Evolutionary conservation across 495 filamentous ascomycete genomes (phyloP), one percentile per base, ranked within the genome.

Genomic region (Cetradonia linearis): DNA sequence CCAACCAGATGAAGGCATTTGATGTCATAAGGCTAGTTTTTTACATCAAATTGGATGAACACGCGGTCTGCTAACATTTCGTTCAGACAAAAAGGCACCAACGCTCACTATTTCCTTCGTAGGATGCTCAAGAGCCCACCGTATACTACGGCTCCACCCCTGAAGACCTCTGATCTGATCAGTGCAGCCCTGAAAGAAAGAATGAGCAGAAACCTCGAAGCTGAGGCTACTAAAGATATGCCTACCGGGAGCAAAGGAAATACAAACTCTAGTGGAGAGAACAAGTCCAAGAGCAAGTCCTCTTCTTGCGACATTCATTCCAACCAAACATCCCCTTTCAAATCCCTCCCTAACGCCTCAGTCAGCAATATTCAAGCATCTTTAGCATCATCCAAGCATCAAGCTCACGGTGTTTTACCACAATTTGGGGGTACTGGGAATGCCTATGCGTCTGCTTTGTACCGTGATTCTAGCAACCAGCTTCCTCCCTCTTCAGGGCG

Each of bases 391-490:
- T 66, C 61, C 5, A 69, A 65, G 42, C 68, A 71, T 44, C 69
- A 72, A 59, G 71, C 66, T 16, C 69, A 71, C 53, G 71, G 65
- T 1, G 66, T 65, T 42, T 60, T 72, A 13, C 70, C 69, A 55
- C 64, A 61, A 28, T 67, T 66, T 38, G 70, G 70, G 36, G 68
- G 69, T 25, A 57, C 57, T 3, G 66, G 60, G 11, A 68, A 67
- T 27, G 30, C 27, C 16, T 47, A 65, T 28, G 42, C 53, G 28
- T 57, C 47, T 25, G 57, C 55, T 23, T 40, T 61, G 2, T 34
- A 30, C 50, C 54, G 52, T 3, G 58, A 55, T 13, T 58, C 34
- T n/a, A 54, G 58, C 3, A 53, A 20, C 18, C 58, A 53, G 6
- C 47, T 40, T n/a, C 58, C 50, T 18, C 58, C 11, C 14, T 54